phyloP scores from a whole-genome alignment of 345 rosid species.

The Capsella bursapastoris region DNA sequence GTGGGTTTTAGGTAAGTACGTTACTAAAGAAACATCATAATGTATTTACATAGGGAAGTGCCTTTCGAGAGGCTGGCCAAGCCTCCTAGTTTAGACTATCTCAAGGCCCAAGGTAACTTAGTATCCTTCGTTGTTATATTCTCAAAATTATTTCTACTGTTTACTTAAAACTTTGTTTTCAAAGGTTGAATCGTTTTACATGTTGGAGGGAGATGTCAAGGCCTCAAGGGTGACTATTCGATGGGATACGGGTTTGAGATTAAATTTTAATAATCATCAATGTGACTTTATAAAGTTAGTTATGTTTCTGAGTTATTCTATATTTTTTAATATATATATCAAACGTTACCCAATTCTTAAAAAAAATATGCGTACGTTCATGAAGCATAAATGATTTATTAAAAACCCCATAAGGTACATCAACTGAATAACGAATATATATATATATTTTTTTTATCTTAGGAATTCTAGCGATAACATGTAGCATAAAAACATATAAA shows the following conservation, averaged over 20 bases:
- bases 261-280: not conserved
- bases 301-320: not conserved
- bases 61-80: too few species aligned
- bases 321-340: not conserved
- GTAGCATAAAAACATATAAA: too few species aligned
- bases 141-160: too few species aligned
- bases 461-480: not conserved
- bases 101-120: too few species aligned
- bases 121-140: too few species aligned
- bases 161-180: not conserved
- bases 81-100: too few species aligned
- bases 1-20: not conserved
- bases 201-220: not conserved
- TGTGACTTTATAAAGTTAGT: not conserved
- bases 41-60: too few species aligned
- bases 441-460: too few species aligned
- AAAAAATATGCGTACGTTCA: not conserved
- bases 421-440: not conserved
- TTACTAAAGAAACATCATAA: not conserved
- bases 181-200: not conserved
- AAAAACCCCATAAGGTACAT: too few species aligned
- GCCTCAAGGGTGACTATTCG: not conserved
- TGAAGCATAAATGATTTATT: too few species aligned
- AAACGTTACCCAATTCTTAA: not conserved
- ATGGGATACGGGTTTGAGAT: not conserved